phyloP scores from a whole-genome alignment of 495 filamentous ascomycete genomes.

The Penicillium steckii region DNA sequence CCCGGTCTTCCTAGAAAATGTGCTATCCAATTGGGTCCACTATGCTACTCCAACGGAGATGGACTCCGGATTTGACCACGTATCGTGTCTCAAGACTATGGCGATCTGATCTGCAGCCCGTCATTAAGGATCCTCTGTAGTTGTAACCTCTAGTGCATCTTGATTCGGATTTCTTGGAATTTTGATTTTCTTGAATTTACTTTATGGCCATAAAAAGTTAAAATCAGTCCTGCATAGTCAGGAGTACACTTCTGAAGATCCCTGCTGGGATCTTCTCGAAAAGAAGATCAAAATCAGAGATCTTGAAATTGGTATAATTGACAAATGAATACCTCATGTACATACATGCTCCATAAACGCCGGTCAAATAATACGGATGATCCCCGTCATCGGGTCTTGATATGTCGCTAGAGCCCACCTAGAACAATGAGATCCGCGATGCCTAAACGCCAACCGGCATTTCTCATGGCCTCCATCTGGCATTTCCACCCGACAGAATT shows the following conservation, averaged over 20 bases:
- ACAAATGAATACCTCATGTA: neutral
- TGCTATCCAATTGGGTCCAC: slow-evolving; percentile 8
- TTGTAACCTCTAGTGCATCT: slow-evolving; percentile 11
- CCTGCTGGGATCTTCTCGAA: neutral
- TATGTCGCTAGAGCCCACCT: neutral
- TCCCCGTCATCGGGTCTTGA: neutral
- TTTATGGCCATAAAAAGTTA: neutral
- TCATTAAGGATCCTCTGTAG: slow-evolving; percentile 27
- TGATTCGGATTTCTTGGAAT: too few relatives aligned
- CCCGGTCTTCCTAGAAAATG: slow-evolving; percentile 5
- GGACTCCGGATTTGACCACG: slow-evolving; percentile 28
- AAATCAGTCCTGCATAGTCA: neutral
- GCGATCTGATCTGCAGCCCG: slow-evolving; percentile 43
- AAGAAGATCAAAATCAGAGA: neutral
- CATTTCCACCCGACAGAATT: slow-evolving; percentile 18
- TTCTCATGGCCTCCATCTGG: slow-evolving; percentile 11
- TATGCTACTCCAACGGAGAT: slow-evolving; percentile 20
- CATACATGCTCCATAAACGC: neutral
- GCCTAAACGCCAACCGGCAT: neutral
- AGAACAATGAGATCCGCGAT: slow-evolving; percentile 1
- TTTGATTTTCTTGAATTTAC: too few relatives aligned
- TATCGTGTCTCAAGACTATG: slow-evolving; percentile 32
- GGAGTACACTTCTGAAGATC: neutral
- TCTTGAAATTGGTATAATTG: neutral
- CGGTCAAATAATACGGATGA: neutral